Percentiles rank a stretch among this genome's conserved stretches.
Conservation (phyloP, 768 basidiomycete genomes). For the Agrocybe pediades region DNA sequence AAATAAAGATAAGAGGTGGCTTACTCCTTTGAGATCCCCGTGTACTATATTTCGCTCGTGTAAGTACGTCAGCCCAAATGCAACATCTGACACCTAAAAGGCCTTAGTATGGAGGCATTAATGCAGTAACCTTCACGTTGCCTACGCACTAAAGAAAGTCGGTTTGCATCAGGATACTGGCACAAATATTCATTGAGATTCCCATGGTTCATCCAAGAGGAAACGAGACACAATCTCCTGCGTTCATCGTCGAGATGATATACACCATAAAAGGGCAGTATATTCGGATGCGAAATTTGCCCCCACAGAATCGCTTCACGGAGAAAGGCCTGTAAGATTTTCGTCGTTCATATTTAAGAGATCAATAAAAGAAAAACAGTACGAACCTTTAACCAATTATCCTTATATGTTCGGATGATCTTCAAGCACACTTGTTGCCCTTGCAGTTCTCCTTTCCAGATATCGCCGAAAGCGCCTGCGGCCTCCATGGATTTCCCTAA, state of each 20-base stretch:
- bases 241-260: constrained; percentile 25
- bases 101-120: neutral
- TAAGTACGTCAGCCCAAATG: constrained; percentile 32
- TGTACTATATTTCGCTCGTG: constrained; percentile 39
- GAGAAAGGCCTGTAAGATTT: constrained; percentile 23
- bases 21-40: constrained; percentile 47
- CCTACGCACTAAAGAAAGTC: constrained; percentile 13
- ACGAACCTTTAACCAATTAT: constrained; percentile 24
- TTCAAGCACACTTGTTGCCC: constrained; percentile 27
- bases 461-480: constrained; percentile 29
- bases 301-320: constrained; percentile 33
- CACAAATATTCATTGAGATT: constrained; percentile 29
- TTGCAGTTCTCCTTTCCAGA: constrained; percentile 23
- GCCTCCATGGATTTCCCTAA: constrained; percentile 8
- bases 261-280: constrained; percentile 42
- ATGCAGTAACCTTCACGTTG: neutral
- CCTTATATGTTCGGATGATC: constrained; percentile 23
- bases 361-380: neutral
- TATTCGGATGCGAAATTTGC: constrained; percentile 26
- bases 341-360: neutral
- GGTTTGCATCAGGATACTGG: constrained; percentile 14
- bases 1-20: neutral
- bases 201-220: constrained; percentile 41
- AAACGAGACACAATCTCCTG: constrained; percentile 34
- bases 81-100: constrained; percentile 31